Conservation (phyloP, 2,329 filamentous ascomycete genomes). For the Aspergillus calidoustus region DNA sequence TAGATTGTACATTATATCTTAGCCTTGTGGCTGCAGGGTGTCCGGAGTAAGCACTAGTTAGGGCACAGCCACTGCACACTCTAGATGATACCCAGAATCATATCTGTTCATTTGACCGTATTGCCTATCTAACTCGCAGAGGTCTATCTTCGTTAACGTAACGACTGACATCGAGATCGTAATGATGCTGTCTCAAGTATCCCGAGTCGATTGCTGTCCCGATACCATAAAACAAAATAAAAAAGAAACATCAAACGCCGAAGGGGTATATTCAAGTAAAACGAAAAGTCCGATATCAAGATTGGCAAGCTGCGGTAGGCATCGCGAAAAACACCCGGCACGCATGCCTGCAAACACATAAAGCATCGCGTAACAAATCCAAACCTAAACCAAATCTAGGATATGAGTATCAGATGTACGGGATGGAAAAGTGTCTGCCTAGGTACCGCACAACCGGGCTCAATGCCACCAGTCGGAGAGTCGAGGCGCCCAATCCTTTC, state of each 20-base stretch:
- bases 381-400: not conserved
- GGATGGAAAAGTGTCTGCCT: not conserved
- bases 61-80: not conserved
- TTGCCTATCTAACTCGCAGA: not conserved
- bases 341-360: not conserved
- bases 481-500: conserved; percentile 51
- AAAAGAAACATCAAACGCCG: not conserved
- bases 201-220: not conserved
- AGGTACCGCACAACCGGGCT: not conserved
- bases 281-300: conserved; percentile 1
- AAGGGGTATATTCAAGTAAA: conserved; percentile 12
- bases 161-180: not conserved
- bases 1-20: conserved; percentile 21
- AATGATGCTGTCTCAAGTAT: not conserved
- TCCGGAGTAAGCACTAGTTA: not conserved
- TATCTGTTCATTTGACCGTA: not conserved
- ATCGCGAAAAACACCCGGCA: not conserved
- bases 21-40: too few species aligned
- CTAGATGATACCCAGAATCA: conserved; percentile 12
- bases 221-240: not conserved
- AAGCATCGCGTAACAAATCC: not conserved
- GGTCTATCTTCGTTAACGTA: not conserved
- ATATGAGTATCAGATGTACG: not conserved
- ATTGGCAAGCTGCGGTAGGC: not conserved
- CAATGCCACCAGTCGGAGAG: conserved; percentile 39